Evolutionary conservation across 495 filamentous ascomycete species (phyloP).

Genomic region (Paragyromitra xinjiangensis): DNA sequence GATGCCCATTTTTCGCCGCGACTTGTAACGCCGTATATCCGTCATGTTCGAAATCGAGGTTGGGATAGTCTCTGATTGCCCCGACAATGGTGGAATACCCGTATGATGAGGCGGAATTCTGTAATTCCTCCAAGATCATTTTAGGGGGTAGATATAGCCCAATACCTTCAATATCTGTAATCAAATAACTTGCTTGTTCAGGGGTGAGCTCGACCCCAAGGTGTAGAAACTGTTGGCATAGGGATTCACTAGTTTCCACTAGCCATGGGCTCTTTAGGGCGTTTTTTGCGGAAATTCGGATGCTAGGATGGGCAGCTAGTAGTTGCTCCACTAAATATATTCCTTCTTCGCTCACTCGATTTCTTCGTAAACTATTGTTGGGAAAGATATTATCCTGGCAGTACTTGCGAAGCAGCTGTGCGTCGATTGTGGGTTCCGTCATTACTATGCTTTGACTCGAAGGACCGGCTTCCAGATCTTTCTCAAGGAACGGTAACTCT

Average conservation of each 20-base stretch:
- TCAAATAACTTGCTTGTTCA: neutral
- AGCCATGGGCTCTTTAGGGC: slow-evolving; percentile 7
- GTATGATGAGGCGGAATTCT: neutral
- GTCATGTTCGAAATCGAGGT: neutral
- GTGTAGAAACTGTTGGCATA: neutral
- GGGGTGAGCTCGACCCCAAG: neutral
- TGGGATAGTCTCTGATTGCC: neutral
- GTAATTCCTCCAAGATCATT: neutral
- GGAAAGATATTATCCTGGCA: neutral
- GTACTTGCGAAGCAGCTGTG: neutral
- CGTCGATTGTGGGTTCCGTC: neutral
- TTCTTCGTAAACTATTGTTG: neutral
- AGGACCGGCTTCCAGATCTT: neutral
- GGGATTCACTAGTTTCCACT: neutral
- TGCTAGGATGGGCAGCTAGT: neutral
- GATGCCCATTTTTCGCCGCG: neutral
- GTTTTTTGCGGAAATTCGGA: neutral
- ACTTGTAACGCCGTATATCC: neutral
- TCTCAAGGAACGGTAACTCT: slow-evolving; percentile 17
- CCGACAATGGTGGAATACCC: neutral
- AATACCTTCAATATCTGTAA: neutral
- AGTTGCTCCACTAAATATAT: neutral
- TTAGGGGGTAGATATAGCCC: neutral
- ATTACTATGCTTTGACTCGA: neutral
- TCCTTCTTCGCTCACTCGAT: neutral